Base-by-base conservation (phyloP, 768 basidiomycete species). In the Boletellus emodensis region DNA sequence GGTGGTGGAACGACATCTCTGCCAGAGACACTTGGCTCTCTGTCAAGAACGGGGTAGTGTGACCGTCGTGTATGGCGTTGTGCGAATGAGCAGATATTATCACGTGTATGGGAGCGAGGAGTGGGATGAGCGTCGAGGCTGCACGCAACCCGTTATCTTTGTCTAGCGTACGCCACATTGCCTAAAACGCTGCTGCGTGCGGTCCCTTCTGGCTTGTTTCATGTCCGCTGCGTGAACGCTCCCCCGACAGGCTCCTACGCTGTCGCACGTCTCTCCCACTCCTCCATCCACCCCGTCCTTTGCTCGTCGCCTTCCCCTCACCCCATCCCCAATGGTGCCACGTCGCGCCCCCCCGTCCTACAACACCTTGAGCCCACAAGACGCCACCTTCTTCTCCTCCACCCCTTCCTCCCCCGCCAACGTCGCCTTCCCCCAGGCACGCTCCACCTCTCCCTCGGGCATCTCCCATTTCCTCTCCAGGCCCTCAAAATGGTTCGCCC, bases 401-500 rank as follows among this genome's bases (percentile, higher is more conserved):
- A 52, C 50, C 3, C 66, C 70, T 36, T 18, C 69, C 7, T 68
- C 70, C 9, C 68, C 71, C 24, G 62, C 73, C 37, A 67, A 70
- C 36, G 60, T 72, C 30, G 67, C 63, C 24, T 71, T 72, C 52
- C 72, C 77, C 35, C 62, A 63, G 39, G 63, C 74, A 26, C 84
- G 85, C 58, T 82, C 86, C 6, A 72, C 68, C 9, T 88, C 87
- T 0, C 87, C 87, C 13, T 73, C 72, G 3, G 81, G 84, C 4
- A 75, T 88, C 50, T 77, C 84, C 1, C 76, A 82, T 33, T 79
- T 89, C 56, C 72, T 89, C 36, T 71, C 85, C 26, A 83, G 77
- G 55, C 82, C 87, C 2, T 78, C 83, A 0, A 83, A 79, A 72
- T 89, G 87, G 87, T 88, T 89, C 63, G 75, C 68, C 13, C 75